Base-by-base conservation (phyloP, 805 yeast genomes). In the Teunomyces gatunensis region DNA sequence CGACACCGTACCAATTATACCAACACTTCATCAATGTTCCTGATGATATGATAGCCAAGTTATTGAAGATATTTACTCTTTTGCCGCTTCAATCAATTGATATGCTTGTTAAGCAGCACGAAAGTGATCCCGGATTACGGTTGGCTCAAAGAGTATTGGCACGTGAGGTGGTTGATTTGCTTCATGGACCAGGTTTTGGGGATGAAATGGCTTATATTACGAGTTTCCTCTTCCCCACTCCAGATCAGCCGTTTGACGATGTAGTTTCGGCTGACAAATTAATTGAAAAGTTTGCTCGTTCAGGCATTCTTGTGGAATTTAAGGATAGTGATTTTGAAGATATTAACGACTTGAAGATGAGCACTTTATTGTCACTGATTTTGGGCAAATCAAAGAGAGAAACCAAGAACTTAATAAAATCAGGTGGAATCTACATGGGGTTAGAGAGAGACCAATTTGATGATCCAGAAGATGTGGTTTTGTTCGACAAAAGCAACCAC, bases 101-200 rank as follows among this genome's bases (percentile, higher is more conserved):
- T 2, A 63, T 59, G 3, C 69, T 89, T 18, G 58, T 87, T 54
- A 58, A 52, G 0, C 58, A 65, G 29, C 97, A 92, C 58, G 51
- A 57, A 4, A 48, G 63, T 18, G 78, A 81, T 47, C 89, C 91
- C n/a, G 81, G 84, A 1, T 54, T 67, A 25, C 76, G 96, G 47
- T 54, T 73, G 11, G 97, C 91, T 0, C 98, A 94, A 66, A 74
- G 81, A 40, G 62, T 83, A 0, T 74, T 94, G 27, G 98, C 98
- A 0, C 67, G 79, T 30, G 96, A 92, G 60, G 87, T 91, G 41
- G 86, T 92, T 5, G 96, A 89, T 57, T 73, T 94, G 57, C 75
- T 94, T 36, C 97, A 91, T 65, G 98, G 98, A 0, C 74, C 73
- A 6, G 92, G 90, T 3, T 75, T 77, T 7, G 91, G 96, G 3